Evolutionary conservation across 2,329 filamentous ascomycete genomes (phyloP).

Genomic region (Fragosphaeria purpurea): DNA sequence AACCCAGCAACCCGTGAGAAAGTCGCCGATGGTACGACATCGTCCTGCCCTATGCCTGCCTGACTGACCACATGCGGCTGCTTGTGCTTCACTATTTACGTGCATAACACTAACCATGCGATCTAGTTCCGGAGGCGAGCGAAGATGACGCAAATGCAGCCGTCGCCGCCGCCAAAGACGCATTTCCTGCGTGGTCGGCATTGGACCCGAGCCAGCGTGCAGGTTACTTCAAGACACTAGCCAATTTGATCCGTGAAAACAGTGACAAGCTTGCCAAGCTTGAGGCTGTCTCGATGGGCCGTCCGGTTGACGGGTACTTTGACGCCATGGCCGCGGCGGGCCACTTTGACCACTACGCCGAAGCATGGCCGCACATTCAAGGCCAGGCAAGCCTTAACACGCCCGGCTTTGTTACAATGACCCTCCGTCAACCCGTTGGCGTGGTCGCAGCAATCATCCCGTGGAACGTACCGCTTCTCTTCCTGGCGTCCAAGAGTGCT

Average conservation of each 20-base stretch:
- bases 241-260: conserved; percentile 29
- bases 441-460: conserved; percentile 48
- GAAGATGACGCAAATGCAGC: conserved; percentile 31
- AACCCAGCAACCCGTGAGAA: conserved; percentile 32
- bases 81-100: background rate
- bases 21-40: conserved; percentile 22
- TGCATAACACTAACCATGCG: background rate
- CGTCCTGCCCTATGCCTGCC: background rate
- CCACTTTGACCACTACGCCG: conserved; percentile 31
- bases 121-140: conserved; percentile 33
- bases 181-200: conserved; percentile 35
- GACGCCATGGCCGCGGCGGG: conserved; percentile 25
- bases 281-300: conserved; percentile 36
- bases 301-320: conserved; percentile 28
- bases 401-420: conserved; percentile 35
- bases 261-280: conserved; percentile 33
- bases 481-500: conserved; percentile 59
- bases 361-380: conserved; percentile 31
- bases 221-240: conserved; percentile 32
- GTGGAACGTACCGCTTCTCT: conserved; percentile 57
- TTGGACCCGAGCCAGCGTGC: conserved; percentile 29
- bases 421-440: conserved; percentile 39
- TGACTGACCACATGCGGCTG: background rate
- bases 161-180: conserved; percentile 32
- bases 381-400: conserved; percentile 38